A percentile compares a stretch with the other conserved stretches of the same genome.
These are phyloP conservation scores for Kodamaea leandrae DNA, from an alignment of 805 yeast species.

Conservation along the genomic window DNA sequence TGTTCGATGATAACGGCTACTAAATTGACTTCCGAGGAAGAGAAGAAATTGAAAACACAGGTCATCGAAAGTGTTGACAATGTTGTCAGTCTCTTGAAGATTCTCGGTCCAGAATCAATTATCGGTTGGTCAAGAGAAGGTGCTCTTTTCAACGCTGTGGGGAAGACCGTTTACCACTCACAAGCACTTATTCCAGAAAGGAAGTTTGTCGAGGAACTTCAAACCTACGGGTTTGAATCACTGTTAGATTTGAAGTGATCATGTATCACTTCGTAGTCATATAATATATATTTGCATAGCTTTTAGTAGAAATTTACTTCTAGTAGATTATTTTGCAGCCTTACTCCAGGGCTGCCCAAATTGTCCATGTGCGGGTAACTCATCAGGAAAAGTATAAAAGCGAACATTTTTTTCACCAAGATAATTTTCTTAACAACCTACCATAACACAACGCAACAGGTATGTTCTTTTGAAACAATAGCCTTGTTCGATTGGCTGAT, in stretches of 20 bases:
- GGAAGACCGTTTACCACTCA: conserved; percentile 5
- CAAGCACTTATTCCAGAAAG: background rate
- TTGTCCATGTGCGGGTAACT: conserved; percentile 6
- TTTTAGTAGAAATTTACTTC: too few species aligned
- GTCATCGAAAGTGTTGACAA: background rate
- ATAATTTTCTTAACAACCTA: conserved; percentile 2
- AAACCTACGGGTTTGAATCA: too few species aligned
- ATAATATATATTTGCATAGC: too few species aligned
- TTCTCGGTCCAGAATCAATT: conserved; percentile 4
- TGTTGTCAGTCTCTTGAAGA: background rate
- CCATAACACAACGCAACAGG: conserved; percentile 8
- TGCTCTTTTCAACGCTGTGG: conserved; percentile 6
- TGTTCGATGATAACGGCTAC: background rate
- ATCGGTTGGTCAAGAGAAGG: conserved; percentile 12
- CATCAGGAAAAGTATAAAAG: conserved; percentile 2
- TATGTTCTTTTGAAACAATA: conserved; percentile 4
- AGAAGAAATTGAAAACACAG: background rate
- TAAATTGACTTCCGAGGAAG: background rate
- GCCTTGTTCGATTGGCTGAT: conserved; percentile 21
- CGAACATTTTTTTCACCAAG: background rate
- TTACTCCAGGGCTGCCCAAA: conserved; percentile 1
- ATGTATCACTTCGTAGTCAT: too few species aligned
- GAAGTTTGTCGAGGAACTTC: background rate
- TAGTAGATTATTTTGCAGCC: background rate
- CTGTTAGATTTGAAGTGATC: too few species aligned